Evolutionary conservation across 306 rosid species (phyloP), one percentile per base, ranked within the genome.

Genomic region (Datisca glomerata): DNA sequence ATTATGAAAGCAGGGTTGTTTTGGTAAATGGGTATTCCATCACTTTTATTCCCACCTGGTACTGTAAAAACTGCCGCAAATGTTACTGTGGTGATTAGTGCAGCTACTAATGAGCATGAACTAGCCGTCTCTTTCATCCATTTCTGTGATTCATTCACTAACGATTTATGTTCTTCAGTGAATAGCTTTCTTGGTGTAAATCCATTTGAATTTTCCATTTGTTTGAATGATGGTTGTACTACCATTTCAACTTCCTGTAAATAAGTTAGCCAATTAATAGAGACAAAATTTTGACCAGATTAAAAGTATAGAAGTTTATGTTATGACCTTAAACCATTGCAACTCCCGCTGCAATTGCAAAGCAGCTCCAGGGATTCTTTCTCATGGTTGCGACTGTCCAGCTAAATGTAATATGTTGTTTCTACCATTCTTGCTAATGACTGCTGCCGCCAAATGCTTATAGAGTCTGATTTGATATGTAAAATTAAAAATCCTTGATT

Each of bases 61-160:
- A 68, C 49, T 8, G 80, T 43, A 6, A 82, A 56, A 13, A 77
- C 66, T 4, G 80, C 71, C 18, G 80, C 55, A 68, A 79, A 79
- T 22, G 84, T 77, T 3, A 79, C 80, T 0, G 78, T 53, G n/a
- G 84, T 83, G 3, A 74, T 64, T 4, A 74, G 75, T 3, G 75
- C 75, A 5, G 83, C 91, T n/a, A 79, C 80, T 1, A 79, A 47
- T 14, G 91, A 67, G 66, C 68, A 74, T 11, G 80, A 74, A 51
- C 65, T 63, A 6, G 83, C 49, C 6, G 80, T 74, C 53, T 27
- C 68, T 8, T 58, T 49, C 2, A 78, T 69, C 86, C 78, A 78
- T 33, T 78, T 62, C 29, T 77, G 54, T 1, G 72, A 75, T 7
- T 70, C 69, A 32, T 66, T 63, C 41, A 41, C 67, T 0, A 73